A percentile compares a stretch with the other conserved stretches of the same genome.
Conservation (phyloP, 164 flowering plant species). For the Chimonanthus praecox region DNA sequence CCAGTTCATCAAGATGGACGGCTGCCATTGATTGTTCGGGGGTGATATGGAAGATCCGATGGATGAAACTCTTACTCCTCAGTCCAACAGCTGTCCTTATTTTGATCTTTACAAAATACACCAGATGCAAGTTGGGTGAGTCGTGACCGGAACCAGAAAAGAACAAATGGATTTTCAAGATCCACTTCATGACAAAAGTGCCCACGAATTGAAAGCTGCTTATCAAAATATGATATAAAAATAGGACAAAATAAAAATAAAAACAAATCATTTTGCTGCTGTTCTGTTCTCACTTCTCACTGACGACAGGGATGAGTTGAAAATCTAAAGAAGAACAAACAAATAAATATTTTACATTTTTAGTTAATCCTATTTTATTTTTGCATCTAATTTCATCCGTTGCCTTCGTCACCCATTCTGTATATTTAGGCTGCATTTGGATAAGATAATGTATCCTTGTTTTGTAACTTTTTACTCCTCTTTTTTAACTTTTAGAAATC, state of each 20-base stretch:
- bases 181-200: background rate
- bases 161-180: background rate
- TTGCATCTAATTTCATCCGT: too few species aligned
- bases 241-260: too few species aligned
- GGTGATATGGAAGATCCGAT: slow-evolving; percentile 8
- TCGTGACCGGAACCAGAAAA: background rate
- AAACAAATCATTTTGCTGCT: background rate
- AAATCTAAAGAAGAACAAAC: too few species aligned
- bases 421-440: too few species aligned
- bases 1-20: background rate
- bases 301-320: background rate
- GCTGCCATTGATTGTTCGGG: background rate
- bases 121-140: background rate
- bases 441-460: too few species aligned
- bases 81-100: background rate
- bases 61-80: slow-evolving; percentile 5
- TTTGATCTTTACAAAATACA: background rate
- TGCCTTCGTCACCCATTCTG: too few species aligned
- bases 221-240: too few species aligned
- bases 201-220: background rate
- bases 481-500: too few species aligned
- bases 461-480: too few species aligned
- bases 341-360: too few species aligned
- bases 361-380: too few species aligned
- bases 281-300: background rate